phyloP scores from a whole-genome alignment of 768 basidiomycete genomes.

The Hygrocybe punicea region DNA sequence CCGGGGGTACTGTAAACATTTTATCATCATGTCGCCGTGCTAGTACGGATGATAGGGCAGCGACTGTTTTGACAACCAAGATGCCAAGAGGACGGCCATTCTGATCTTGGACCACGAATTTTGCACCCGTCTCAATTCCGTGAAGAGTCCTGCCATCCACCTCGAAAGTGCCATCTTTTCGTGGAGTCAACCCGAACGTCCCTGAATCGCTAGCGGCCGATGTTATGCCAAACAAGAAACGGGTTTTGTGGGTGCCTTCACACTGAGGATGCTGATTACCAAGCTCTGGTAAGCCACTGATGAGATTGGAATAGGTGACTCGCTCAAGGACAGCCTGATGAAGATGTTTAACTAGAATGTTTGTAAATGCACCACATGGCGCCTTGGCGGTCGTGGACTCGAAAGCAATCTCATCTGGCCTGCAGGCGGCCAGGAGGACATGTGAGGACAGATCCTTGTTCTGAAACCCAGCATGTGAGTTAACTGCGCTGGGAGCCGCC shows the following conservation, averaged over 20 bases:
- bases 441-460: constrained; percentile 15
- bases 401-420: constrained; percentile 12
- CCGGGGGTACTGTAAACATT: neutral
- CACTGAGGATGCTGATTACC: constrained; percentile 17
- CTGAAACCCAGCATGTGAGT: constrained; percentile 5
- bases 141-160: neutral
- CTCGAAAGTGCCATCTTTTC: neutral
- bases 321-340: neutral
- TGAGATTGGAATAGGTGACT: constrained; percentile 2
- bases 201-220: neutral
- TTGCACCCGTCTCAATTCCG: constrained; percentile 1
- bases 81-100: neutral
- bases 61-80: neutral
- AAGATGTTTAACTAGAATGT: neutral
- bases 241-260: constrained; percentile 10
- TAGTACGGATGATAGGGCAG: neutral
- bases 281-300: constrained; percentile 11
- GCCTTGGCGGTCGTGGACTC: constrained; percentile 12
- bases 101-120: neutral
- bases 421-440: constrained; percentile 17
- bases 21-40: neutral
- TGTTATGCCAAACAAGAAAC: constrained; percentile 8
- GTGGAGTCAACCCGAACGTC: neutral
- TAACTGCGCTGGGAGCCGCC: neutral
- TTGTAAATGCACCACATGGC: constrained; percentile 11